Percentiles rank a stretch among this genome's conserved stretches.
These are phyloP conservation scores for Cyanophora paradoxa DNA, from an alignment of 78 protist species.

Conservation along the genomic window DNA sequence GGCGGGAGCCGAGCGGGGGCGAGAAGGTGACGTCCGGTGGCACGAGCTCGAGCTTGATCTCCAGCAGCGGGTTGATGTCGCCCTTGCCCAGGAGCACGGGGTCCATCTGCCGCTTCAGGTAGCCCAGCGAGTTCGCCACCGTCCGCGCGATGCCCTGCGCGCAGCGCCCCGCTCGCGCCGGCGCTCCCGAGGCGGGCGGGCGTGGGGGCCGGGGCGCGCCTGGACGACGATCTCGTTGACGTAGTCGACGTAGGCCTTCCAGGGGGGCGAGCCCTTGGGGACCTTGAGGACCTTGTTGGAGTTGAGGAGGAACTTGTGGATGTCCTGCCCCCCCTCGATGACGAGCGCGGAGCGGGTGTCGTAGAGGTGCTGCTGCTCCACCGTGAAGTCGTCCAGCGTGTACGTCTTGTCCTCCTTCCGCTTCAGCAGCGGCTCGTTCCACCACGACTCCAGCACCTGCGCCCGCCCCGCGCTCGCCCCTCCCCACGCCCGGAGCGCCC, in stretches of 20 bases:
- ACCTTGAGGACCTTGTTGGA: background rate
- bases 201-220: slow-evolving; percentile 10
- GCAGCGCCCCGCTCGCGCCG: no score
- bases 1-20: background rate
- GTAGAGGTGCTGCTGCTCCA: background rate
- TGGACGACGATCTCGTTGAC: slow-evolving; percentile 29
- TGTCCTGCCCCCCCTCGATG: slow-evolving; percentile 3
- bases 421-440: background rate
- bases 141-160: no score
- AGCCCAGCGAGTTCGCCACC: slow-evolving; percentile 16
- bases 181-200: no score
- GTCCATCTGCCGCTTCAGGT: slow-evolving; percentile 35
- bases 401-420: slow-evolving; percentile 7
- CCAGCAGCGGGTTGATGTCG: slow-evolving; percentile 28
- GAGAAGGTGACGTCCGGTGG: background rate
- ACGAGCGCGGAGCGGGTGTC: slow-evolving; percentile 1
- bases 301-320: background rate
- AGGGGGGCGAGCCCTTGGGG: background rate
- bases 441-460: slow-evolving; percentile 1
- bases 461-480: no score
- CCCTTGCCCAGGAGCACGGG: background rate
- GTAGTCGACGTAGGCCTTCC: slow-evolving; percentile 49
- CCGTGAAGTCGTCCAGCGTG: slow-evolving; percentile 14
- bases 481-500: no score
- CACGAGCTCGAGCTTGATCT: slow-evolving; percentile 9